Base-by-base conservation (phyloP, 768 basidiomycete species). In the Strobilomyces echinocephalus region DNA sequence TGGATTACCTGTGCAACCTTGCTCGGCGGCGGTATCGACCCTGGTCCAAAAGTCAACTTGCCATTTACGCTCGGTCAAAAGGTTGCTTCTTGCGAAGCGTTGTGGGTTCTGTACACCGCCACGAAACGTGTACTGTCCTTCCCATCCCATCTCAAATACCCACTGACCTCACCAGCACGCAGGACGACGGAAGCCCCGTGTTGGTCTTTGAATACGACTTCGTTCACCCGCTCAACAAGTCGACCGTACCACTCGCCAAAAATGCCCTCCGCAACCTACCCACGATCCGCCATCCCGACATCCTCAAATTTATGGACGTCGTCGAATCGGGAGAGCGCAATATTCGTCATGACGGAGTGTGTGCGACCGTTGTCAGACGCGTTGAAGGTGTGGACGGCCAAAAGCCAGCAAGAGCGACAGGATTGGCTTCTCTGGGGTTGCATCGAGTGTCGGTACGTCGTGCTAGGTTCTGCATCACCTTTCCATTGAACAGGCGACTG, bases 331-430 rank as follows among this genome's bases (percentile, higher is more conserved):
- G 97, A 98, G 48, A 80, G 82, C 12, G 80, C 80, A 1, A 80
- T 98, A 40, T 87, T 91, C 68, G 89, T 99, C 62, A 89, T 97
- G 78, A 99, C 97, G 1, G 97, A 99, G 70, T 86, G 91, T 4
- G 87, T 98, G 12, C 78, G 81, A 33, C 91, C 95, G 5, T 73
- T 98, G 18, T 75, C 79, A 14, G 66, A 72, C 8, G 79, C 81
- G 1, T 66, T 97, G 46, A 72, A 81, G 38, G 74, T 81, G 10
- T 87, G 86, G 80, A 73, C 79, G 3, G 75, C 76, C 39, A 85
- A 85, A 57, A 76, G 74, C 45, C 70, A 73, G n/a, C 81, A 79
- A 67, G 85, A 82, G 61, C 79, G 74, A 58, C 88, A 93, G 59
- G 92, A 95, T 61, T 97, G 91, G 88, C 69, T 95, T 20, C 67